phyloP scores from a whole-genome alignment of 2,329 filamentous ascomycete genomes.

The Aureobasidium sp. region DNA sequence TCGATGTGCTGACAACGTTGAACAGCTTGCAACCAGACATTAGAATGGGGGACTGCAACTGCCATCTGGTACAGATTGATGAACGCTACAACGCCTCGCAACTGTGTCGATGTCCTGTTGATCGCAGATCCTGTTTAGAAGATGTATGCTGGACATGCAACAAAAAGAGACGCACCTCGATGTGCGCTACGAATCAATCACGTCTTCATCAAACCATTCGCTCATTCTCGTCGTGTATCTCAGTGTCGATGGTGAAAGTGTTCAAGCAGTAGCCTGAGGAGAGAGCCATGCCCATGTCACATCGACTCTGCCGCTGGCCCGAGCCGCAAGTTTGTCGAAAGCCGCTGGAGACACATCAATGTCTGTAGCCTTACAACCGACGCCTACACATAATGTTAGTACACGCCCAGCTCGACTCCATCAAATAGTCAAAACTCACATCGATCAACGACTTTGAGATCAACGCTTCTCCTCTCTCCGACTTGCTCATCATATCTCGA shows the following conservation, averaged over 20 bases:
- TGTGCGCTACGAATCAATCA: constrained; percentile 5
- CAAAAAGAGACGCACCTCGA: background rate
- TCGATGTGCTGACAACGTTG: background rate
- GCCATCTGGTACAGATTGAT: constrained; percentile 23
- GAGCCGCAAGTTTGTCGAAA: constrained; percentile 52
- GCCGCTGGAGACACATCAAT: constrained; percentile 55
- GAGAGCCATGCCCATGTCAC: constrained; percentile 38
- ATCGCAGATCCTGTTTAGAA: constrained; percentile 6
- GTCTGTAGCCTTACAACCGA: constrained; percentile 51
- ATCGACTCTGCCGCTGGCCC: constrained; percentile 32
- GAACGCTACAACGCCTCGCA: constrained; percentile 17
- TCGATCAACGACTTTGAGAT: constrained; percentile 74
- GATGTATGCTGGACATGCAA: background rate
- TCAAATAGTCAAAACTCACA: constrained; percentile 45
- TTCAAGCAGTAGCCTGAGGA: constrained; percentile 18
- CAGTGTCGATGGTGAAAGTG: rapidly evolving
- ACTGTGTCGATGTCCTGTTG: constrained; percentile 18
- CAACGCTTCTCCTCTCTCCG: constrained; percentile 56
- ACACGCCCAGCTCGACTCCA: background rate
- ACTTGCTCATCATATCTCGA: constrained; percentile 52
- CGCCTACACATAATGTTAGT: constrained; percentile 19
- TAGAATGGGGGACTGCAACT: constrained; percentile 22
- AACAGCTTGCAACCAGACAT: constrained; percentile 21
- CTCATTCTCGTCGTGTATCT: background rate
- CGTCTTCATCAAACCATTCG: background rate